These are phyloP conservation scores for Ophiostoma fasciatum DNA, from an alignment of 2,329 filamentous ascomycete species.

Conservation along the genomic window DNA sequence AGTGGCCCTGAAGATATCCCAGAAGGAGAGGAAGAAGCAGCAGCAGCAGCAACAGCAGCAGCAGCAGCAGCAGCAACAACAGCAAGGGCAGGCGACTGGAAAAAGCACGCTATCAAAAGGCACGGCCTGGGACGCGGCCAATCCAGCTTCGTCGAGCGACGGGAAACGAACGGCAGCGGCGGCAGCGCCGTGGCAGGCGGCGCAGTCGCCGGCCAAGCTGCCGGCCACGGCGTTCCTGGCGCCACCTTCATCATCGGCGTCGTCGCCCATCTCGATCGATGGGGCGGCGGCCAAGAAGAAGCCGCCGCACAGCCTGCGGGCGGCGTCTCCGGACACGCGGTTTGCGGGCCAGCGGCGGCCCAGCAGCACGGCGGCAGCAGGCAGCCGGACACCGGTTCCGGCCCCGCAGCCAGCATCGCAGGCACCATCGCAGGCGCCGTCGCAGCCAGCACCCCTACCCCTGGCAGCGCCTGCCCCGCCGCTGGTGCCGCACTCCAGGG, in stretches of 20 bases:
- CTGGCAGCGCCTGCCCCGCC: constrained; percentile 13
- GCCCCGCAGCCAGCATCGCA: constrained; percentile 1
- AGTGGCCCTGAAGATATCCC: constrained; percentile 53
- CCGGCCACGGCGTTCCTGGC: no score
- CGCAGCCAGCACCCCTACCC: neutral
- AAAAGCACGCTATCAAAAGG: constrained; percentile 12
- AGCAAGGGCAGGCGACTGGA: constrained; percentile 34
- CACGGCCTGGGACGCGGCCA: constrained; percentile 18
- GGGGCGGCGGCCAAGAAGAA: constrained; percentile 15
- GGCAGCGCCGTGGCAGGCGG: constrained; percentile 1
- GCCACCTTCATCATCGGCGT: neutral
- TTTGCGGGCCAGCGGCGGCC: constrained; percentile 41
- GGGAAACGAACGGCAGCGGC: neutral
- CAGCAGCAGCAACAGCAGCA: constrained; percentile 46
- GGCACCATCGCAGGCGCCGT: constrained; percentile 15
- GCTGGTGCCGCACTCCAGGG: constrained; percentile 44
- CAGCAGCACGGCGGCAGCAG: constrained; percentile 11
- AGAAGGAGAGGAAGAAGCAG: constrained; percentile 81
- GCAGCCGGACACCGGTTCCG: constrained; percentile 6
- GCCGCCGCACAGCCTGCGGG: constrained; percentile 25
- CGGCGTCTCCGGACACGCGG: constrained; percentile 47
- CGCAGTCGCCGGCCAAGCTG: neutral
- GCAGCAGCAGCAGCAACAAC: constrained; percentile 42
- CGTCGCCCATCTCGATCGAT: neutral
- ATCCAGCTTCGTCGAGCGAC: constrained; percentile 15